Evolutionary conservation across 2,329 filamentous ascomycete genomes (phyloP).

Genomic region (Fusarium metavorans): DNA sequence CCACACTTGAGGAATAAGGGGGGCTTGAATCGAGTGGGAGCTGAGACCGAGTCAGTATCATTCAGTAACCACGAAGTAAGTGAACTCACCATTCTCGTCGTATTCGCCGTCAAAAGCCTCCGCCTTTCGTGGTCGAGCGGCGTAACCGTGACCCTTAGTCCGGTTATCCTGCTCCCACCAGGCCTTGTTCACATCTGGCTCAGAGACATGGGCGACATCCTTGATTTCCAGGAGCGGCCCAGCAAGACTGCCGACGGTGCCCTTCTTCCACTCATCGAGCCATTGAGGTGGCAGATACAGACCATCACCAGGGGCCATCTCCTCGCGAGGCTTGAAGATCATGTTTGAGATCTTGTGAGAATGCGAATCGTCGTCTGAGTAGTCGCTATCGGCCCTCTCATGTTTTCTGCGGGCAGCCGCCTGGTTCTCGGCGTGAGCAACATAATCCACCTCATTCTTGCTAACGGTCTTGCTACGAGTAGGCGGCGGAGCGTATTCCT

Average conservation of each 20-base stretch:
- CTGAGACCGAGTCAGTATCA: slow-evolving; percentile 47
- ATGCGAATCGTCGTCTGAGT: slow-evolving; percentile 48
- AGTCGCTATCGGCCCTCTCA: slow-evolving; percentile 48
- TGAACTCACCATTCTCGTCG: slow-evolving; percentile 69
- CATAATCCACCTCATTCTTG: slow-evolving; percentile 12
- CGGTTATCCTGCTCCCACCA: slow-evolving; percentile 81
- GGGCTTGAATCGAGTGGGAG: slow-evolving; percentile 82
- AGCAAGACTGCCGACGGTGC: slow-evolving; percentile 70
- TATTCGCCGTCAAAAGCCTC: slow-evolving; percentile 76
- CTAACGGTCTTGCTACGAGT: slow-evolving; percentile 37
- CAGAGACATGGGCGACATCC: slow-evolving; percentile 50
- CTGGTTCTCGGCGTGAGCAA: slow-evolving; percentile 25
- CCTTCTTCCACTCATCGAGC: slow-evolving; percentile 80
- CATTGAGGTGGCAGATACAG: slow-evolving; percentile 70
- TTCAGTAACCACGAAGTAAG: background rate
- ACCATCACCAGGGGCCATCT: slow-evolving; percentile 62
- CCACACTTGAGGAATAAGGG: slow-evolving; percentile 89
- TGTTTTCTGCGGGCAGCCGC: slow-evolving; percentile 35
- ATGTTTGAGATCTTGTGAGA: slow-evolving; percentile 55
- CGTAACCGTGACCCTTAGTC: slow-evolving; percentile 59
- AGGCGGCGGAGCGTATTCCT: slow-evolving; percentile 43
- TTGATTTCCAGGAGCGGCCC: slow-evolving; percentile 71
- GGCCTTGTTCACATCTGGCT: slow-evolving; percentile 65
- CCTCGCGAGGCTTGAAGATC: slow-evolving; percentile 56
- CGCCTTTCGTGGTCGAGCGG: slow-evolving; percentile 64